Base-by-base conservation (phyloP, 768 basidiomycete species). In the Lactifluus piperatus region DNA sequence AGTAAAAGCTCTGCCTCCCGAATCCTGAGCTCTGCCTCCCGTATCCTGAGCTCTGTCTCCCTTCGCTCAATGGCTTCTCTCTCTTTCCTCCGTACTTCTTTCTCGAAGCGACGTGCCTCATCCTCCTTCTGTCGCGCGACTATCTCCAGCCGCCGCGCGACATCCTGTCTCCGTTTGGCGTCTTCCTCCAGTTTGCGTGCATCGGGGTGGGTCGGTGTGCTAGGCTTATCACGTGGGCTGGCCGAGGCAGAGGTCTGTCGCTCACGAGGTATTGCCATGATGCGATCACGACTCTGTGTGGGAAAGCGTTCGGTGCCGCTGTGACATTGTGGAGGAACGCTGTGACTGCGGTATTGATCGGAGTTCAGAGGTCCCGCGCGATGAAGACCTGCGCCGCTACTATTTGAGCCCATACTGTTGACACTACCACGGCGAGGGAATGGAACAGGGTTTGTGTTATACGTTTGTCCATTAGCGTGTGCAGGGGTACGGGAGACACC, bases 391-490 rank as follows among this genome's bases (percentile, higher is more conserved):
- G 39, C 51, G 39, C 56, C 45, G 14, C 57, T 62, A 16, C 57
- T 45, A 26, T 36, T 32, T 24, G 60, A 61, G 22, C 59, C 60
- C 6, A 46, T 58, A 29, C 61, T 59, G 39, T 62, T 62, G 37
- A 62, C 47, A 27, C 61, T 62, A 2, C 61, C 47, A n/a, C 39
- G 74, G 72, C 1, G 76, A 74, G 60, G 68, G 67, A 22, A 61
- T 73, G 81, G 46, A 49, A 84, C 11, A 57, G 68, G 41, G 72
- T 24, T 26, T n/a, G 44, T 13, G 36, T 7, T 45, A 75, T 4
- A 70, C 72, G 18, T 78, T 82, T 63, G 68, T 65, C 22, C 66
- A 71, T 26, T 81, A 39, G 61, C 61, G 26, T 60, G 51, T 26
- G 56, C 51, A 2, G 60, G 29, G 37, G 61, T 60, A 44, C 61